Evolutionary conservation across 495 filamentous ascomycete species (phyloP), one percentile per base, ranked within the genome.

Genomic region (Talaromyces nanjingensis): DNA sequence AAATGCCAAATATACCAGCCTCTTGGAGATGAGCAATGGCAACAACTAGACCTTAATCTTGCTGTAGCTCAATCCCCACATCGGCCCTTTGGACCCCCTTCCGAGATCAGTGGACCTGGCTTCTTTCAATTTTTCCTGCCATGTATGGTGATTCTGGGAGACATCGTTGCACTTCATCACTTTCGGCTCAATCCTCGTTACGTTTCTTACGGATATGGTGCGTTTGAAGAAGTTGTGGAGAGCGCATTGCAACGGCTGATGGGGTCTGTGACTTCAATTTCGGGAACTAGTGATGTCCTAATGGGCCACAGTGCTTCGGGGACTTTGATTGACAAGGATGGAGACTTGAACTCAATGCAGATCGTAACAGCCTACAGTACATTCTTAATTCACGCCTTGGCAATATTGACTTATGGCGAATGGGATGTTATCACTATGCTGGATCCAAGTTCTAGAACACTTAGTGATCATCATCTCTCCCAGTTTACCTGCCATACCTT

Each of bases 161-260:
- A 52, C 47, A 52, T 52, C 47, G 47, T 52, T n/a, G 47, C 47
- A 52, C 47, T 52, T 7, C 47, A 52, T 52, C 47, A 52, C 47
- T 52, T 52, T 52, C 47, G 47, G 47, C 47, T 52, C 47, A 52
- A 52, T 52, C 47, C 47, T 52, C 47, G 47, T 22, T 52, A 52
- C 9, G 47, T 11, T 20, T n/a, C 47, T n/a, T 52, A 18, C 20
- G 16, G 14, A 52, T 52, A 52, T 22, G n/a, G 14, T 22, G 16
- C 47, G 9, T 52, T 52, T 22, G 47, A 52, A 22, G 47, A 52
- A 8, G 47, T 52, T 22, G 47, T 52, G n/a, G n/a, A 52, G 47
- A 52, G 12, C 20, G 16, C 16, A 11, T 22, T 52, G 20, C 47
- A 52, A 22, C 47, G 47, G 20, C 20, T 52, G 47, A 52, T 52